Evolutionary conservation across 2,329 filamentous ascomycete species (phyloP).

Genomic region (Septoria linicola): DNA sequence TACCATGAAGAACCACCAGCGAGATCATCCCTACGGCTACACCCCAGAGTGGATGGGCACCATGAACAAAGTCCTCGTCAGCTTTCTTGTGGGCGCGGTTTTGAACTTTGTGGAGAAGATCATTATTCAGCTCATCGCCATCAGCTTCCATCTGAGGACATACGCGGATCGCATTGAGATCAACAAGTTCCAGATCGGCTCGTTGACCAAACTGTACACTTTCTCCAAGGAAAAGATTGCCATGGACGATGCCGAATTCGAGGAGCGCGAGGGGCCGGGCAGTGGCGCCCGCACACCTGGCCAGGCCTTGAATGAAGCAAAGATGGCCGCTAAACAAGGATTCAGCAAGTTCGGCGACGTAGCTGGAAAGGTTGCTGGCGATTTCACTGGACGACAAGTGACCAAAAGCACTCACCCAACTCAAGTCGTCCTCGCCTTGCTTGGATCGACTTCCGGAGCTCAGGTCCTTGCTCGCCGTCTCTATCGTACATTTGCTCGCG

Average conservation of each 20-base stretch:
- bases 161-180: constrained; percentile 88
- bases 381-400: constrained; percentile 76
- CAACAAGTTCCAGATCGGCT: constrained; percentile 84
- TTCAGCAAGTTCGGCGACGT: constrained; percentile 81
- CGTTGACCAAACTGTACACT: constrained; percentile 62
- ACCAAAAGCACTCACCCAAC: constrained; percentile 73
- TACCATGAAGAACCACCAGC: constrained; percentile 68
- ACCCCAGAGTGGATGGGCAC: constrained; percentile 69
- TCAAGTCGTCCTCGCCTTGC: constrained; percentile 77
- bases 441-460: constrained; percentile 69
- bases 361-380: constrained; percentile 80
- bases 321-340: constrained; percentile 71
- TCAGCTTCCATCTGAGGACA: constrained; percentile 85
- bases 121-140: constrained; percentile 90
- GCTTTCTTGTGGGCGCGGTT: constrained; percentile 74
- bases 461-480: constrained; percentile 84
- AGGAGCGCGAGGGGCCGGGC: constrained; percentile 50
- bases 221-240: constrained; percentile 64
- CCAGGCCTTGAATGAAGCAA: constrained; percentile 64
- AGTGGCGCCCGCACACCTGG: constrained; percentile 74
- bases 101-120: constrained; percentile 91
- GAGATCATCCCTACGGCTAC: constrained; percentile 49
- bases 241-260: constrained; percentile 74
- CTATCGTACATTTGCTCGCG: constrained; percentile 79
- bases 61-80: constrained; percentile 81